Evolutionary conservation across 148 eudicot genomes (phyloP).

Genomic region (Euryodendron excelsum): DNA sequence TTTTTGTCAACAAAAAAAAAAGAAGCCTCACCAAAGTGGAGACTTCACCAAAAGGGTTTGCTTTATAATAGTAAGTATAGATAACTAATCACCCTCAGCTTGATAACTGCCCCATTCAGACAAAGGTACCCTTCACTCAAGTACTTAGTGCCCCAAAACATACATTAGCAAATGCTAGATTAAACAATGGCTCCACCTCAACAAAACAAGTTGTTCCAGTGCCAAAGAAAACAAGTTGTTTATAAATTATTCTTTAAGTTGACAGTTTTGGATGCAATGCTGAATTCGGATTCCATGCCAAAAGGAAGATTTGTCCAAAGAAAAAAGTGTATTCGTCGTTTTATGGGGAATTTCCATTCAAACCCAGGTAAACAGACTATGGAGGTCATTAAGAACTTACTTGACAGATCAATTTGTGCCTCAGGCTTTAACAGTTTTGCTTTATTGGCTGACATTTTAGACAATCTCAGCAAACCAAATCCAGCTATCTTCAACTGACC

Average conservation of each 20-base stretch:
- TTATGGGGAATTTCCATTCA: background rate
- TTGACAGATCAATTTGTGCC: conserved; percentile 47
- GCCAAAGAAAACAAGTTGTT: too few relatives aligned
- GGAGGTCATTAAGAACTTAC: conserved; percentile 41
- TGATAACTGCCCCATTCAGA: background rate
- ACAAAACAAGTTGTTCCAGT: background rate
- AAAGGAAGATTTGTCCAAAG: conserved; percentile 1
- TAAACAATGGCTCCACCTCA: background rate
- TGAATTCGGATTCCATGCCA: background rate
- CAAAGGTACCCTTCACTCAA: background rate
- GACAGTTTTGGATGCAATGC: conserved; percentile 6
- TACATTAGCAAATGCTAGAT: background rate
- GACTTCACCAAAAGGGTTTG: too few relatives aligned
- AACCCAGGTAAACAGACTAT: background rate
- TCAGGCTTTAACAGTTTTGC: conserved; percentile 58
- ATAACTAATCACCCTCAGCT: background rate
- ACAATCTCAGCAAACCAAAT: conserved; percentile 75
- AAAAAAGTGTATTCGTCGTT: background rate
- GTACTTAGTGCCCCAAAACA: background rate
- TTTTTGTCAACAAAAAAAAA: too few relatives aligned
- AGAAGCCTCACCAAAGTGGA: too few relatives aligned
- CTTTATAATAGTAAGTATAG: too few relatives aligned
- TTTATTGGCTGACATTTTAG: conserved; percentile 69
- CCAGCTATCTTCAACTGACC: conserved; percentile 90
- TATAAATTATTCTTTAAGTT: too few relatives aligned